phyloP scores from a whole-genome alignment of 768 basidiomycete species.

The Lentinula sp. region DNA sequence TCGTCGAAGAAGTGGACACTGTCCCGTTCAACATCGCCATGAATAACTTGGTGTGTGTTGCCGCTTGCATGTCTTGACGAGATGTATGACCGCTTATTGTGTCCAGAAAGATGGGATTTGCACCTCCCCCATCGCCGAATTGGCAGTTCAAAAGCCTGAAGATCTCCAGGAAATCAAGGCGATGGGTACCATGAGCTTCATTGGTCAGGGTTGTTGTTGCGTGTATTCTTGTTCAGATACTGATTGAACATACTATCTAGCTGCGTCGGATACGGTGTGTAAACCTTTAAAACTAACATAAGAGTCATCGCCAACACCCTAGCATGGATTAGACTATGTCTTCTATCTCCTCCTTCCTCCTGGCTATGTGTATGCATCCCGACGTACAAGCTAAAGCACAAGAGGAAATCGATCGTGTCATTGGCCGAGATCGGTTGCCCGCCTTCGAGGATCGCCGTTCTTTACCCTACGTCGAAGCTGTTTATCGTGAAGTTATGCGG shows the following conservation, averaged over 20 bases:
- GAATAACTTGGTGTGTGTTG: neutral
- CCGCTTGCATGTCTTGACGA: neutral
- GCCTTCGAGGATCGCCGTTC: constrained; percentile 19
- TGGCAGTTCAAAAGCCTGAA: constrained; percentile 5
- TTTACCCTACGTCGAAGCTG: constrained; percentile 3
- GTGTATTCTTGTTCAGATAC: neutral
- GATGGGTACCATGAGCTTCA: constrained; percentile 10
- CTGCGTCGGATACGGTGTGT: neutral
- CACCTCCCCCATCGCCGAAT: neutral
- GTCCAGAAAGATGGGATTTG: neutral
- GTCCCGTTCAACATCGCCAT: neutral
- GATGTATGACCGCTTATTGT: neutral
- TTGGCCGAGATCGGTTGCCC: constrained; percentile 22
- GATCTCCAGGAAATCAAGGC: constrained; percentile 7
- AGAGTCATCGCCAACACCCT: neutral
- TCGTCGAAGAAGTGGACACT: neutral
- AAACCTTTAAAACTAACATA: neutral
- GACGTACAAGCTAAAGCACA: constrained; percentile 20
- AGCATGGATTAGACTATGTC: constrained; percentile 15
- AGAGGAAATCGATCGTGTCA: constrained; percentile 19
- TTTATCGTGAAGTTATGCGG: constrained; percentile 13
- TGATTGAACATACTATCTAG: neutral
- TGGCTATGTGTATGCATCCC: constrained; percentile 20
- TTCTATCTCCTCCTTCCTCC: constrained; percentile 16
- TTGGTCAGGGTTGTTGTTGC: neutral